A percentile compares a stretch with the other conserved stretches of the same genome.
These are phyloP conservation scores for Nannizziopsis barbatae DNA, from an alignment of 2,329 filamentous ascomycete genomes.

Conservation along the genomic window DNA sequence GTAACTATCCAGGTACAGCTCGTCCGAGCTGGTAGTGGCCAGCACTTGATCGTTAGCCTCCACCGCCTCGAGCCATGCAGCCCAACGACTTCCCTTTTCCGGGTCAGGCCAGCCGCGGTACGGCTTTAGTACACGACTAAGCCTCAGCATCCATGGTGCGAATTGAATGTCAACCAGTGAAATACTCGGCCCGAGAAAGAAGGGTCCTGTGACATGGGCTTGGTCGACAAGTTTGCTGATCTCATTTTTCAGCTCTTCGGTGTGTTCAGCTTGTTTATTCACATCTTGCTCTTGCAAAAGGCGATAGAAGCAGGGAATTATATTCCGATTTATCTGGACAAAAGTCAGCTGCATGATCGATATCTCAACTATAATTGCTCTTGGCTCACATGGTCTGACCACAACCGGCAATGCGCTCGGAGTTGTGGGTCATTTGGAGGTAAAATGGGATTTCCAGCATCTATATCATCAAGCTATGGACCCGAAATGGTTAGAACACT, in stretches of 20 bases:
- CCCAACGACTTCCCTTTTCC: constrained; percentile 53
- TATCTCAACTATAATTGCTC: no score
- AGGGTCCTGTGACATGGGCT: constrained; percentile 52
- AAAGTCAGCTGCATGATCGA: constrained; percentile 10
- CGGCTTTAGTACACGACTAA: constrained; percentile 54
- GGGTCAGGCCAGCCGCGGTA: constrained; percentile 57
- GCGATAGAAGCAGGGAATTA: constrained; percentile 66
- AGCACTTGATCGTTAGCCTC: constrained; percentile 52
- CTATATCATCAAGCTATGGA: constrained; percentile 59
- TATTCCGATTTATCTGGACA: constrained; percentile 58
- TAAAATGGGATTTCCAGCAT: constrained; percentile 49
- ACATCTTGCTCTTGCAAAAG: constrained; percentile 56
- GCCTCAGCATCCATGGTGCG: constrained; percentile 61
- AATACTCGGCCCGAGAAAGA: constrained; percentile 50
- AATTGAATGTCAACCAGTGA: constrained; percentile 64
- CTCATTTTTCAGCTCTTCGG: constrained; percentile 52
- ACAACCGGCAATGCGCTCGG: constrained; percentile 64
- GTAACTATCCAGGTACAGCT: constrained; percentile 58
- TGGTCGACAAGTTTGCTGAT: constrained; percentile 52
- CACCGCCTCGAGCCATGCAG: constrained; percentile 58
- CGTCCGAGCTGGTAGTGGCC: constrained; percentile 56
- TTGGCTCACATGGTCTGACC: constrained; percentile 61
- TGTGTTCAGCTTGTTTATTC: constrained; percentile 47
- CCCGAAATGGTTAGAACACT: neutral
- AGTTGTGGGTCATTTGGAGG: constrained; percentile 54